Evolutionary conservation across 345 rosid species (phyloP), one percentile per base, ranked within the genome.

Genomic region (Microthlaspi erraticum): DNA sequence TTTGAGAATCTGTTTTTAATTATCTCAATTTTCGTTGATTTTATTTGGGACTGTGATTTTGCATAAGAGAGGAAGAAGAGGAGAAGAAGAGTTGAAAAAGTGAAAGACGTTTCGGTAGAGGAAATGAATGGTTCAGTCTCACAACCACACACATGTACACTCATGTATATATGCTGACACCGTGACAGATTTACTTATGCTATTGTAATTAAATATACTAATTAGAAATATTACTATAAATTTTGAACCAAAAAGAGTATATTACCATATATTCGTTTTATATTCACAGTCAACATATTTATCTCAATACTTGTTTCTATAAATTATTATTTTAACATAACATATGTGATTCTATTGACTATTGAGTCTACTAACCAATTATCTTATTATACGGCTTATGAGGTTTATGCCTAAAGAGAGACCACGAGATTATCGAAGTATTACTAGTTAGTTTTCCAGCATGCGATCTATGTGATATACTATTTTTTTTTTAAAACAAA

Each of bases 31-130:
- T 16, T 55, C 1, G 26, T 44, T 23, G 5, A 17, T 8, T 32
- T 65, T 10, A 19, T 3, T 38, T 52, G 53, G 8, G 44, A 36
- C 20, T 36, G 18, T 51, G 54, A 33, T 34, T 52, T 62, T 38
- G 58, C 64, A 55, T 72, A 72, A 56, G 64, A 54, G 64, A 64
- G 51, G 37, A 55, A 45, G 64, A 23, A 14, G 51, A 60, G 66
- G 17, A 16, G 55, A 57, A 59, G 64, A 49, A 29, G 56, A 42
- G 53, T 45, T 7, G 66, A 49, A 48, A 48, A 58, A 13, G 66
- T 6, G 58, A 26, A 7, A 38, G 50, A 48, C 36, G 56, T 13
- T 64, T 49, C 16, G 67, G 39, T 42, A 29, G 53, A 44, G 53
- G n/a, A 43, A 46, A 44, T 41, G n/a, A 43, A 46, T 31, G 37